Base-by-base conservation (phyloP, 2,329 filamentous ascomycete species). In the Xylaria sp. region DNA sequence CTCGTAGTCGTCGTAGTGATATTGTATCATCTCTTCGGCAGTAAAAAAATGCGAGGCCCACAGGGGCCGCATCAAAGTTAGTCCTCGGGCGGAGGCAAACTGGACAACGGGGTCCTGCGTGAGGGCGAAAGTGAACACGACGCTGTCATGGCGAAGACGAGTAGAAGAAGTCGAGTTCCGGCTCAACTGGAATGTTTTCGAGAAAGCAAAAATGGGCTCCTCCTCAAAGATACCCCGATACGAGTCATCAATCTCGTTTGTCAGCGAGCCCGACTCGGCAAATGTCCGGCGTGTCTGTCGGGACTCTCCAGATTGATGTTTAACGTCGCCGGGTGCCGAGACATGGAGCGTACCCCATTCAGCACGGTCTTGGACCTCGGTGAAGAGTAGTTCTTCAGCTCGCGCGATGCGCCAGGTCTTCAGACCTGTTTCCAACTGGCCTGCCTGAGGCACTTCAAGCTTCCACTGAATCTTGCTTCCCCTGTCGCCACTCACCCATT, bases 331-430 rank as follows among this genome's bases (percentile, higher is more conserved):
- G 25, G 93, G 92, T 1, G 85, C 92, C 25, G 90, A 90, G 76
- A 96, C 93, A 78, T 92, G 87, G 64, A 96, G 78, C 31, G 89
- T 90, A 3, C 93, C 93, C 93, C 93, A 96, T 85, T 96, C 93
- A 0, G 91, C 87, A 49, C 90, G 90, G 73, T 96, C 93, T 49
- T 80, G 80, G 62, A 85, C 85, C 77, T 96, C 93, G 0, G 90
- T 92, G 61, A 96, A 86, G n/a, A 92, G 82, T 76, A 90, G 83
- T 77, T 95, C 87, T 6, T 83, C 76, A 65, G 80, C 80, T 44
- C 89, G 84, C 63, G 84, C 83, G 33, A 92, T 82, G 67, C 83
- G 87, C 89, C 89, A 93, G 0, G 88, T 89, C 80, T 92, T 91
- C 65, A 92, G 77, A 10, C 65, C 53, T 6, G 76, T 77, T 27